Evolutionary conservation across 345 rosid genomes (phyloP), one percentile per base, ranked within the genome.

Genomic region (Lepidium sativum): DNA sequence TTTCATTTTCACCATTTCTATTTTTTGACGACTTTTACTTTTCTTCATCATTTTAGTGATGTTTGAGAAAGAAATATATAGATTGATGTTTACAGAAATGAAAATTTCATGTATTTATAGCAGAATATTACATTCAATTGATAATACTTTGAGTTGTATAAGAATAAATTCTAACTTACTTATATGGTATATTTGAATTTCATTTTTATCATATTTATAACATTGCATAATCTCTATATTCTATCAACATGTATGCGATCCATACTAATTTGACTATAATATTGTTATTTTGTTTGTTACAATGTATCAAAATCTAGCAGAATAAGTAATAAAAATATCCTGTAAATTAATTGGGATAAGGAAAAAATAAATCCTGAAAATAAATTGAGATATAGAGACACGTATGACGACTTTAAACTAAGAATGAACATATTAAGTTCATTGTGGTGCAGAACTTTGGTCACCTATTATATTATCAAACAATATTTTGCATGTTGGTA

Each of bases 11-110:
- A 13, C 50, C 65, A 74, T 68, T 12, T 55, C 63, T 9, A 69
- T 23, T 1, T 74, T 74, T 33, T 68, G 60, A 34, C 74, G 73
- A 55, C 74, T 61, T 61, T 48, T 69, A 11, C 44, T 75, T 74
- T 56, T 82, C 49, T 1, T 80, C 83, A 47, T 64, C 79, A 58
- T 63, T 45, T 25, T 54, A 1, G 0, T 27, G 47, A 7, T 38
- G n/a, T 17, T 49, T 47, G 16, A 37, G 29, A 14, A 27, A 4
- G 1, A 63, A 54, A 38, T n/a, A 38, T 14, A 31, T 15, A 6
- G 47, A n/a, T 21, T 32, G 70, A 2, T 64, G 21, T 39, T 55
- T 55, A 0, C 4, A 23, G 3, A 4, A 27, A 48, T 41, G 44
- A 49, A 48, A 9, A 0, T 40, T 1, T 0, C 1, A n/a, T 4